These are phyloP conservation scores for Leptomonas seymouri DNA, from an alignment of 208 protist genomes.

Conservation along the genomic window DNA sequence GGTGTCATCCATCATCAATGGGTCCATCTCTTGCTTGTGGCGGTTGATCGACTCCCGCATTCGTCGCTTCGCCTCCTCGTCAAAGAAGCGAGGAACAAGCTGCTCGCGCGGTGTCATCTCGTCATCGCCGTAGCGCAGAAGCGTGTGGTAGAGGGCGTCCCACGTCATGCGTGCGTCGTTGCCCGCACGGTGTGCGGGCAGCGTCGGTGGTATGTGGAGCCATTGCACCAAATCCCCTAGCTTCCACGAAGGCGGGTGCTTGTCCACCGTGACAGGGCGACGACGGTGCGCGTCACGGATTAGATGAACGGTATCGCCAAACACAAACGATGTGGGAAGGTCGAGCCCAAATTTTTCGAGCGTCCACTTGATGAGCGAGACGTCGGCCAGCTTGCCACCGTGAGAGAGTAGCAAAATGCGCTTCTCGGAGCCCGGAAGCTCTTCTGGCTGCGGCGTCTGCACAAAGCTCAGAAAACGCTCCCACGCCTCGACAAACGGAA, in stretches of 20 bases:
- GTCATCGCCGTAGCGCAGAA: constrained; percentile 89
- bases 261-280: constrained; percentile 88
- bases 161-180: constrained; percentile 92
- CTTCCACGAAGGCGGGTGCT: constrained; percentile 88
- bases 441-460: constrained; percentile 65
- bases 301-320: constrained; percentile 89
- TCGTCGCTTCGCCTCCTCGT: constrained; percentile 69
- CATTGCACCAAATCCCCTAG: constrained; percentile 82
- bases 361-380: constrained; percentile 88
- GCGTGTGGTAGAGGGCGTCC: constrained; percentile 89
- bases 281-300: constrained; percentile 89
- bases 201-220: constrained; percentile 74
- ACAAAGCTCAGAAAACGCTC: constrained; percentile 69
- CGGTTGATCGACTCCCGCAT: constrained; percentile 43
- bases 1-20: constrained; percentile 14
- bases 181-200: constrained; percentile 80
- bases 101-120: constrained; percentile 87
- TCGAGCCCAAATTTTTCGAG: constrained; percentile 70
- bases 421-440: constrained; percentile 59
- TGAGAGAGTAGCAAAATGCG: constrained; percentile 84
- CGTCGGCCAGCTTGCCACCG: constrained; percentile 88
- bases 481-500: constrained; percentile 86
- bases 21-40: not conserved
- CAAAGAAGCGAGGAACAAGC: constrained; percentile 88
- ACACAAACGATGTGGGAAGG: constrained; percentile 69